A percentile compares a stretch with the other conserved stretches of the same genome.
Evolutionary conservation across 805 yeast species (phyloP).

Genomic region (Cyberlindnera bimundalis): DNA sequence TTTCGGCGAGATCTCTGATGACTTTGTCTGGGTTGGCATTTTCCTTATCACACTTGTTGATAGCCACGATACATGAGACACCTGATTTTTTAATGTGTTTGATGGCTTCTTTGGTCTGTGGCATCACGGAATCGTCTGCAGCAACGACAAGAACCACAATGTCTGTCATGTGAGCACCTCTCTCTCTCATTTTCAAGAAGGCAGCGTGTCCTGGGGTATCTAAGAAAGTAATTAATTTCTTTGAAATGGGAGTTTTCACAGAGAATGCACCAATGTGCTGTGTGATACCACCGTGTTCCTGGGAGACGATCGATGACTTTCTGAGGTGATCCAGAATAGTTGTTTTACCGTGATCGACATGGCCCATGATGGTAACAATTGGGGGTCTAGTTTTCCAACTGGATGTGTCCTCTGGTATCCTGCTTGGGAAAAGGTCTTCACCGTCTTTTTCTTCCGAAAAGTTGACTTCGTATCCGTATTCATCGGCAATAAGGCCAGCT

Average conservation of each 20-base stretch:
- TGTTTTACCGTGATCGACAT: constrained; percentile 98
- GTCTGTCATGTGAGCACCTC: constrained; percentile 95
- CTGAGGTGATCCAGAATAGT: constrained; percentile 86
- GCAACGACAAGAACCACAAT: constrained; percentile 91
- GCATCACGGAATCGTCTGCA: constrained; percentile 97
- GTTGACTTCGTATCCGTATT: constrained; percentile 67
- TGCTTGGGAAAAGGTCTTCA: constrained; percentile 54
- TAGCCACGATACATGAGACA: constrained; percentile 85
- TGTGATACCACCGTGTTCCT: constrained; percentile 95
- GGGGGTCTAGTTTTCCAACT: constrained; percentile 74
- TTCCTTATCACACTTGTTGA: constrained; percentile 86
- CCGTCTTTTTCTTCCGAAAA: constrained; percentile 26
- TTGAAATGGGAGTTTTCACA: constrained; percentile 71
- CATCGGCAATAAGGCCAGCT: constrained; percentile 84
- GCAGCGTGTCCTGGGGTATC: constrained; percentile 99
- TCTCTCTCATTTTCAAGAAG: constrained; percentile 89
- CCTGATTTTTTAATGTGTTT: constrained; percentile 83
- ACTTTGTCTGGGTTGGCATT: constrained; percentile 74
- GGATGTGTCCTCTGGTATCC: constrained; percentile 33
- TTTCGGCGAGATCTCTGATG: constrained; percentile 66
- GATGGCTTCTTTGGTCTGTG: constrained; percentile 94
- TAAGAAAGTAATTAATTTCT: constrained; percentile 77
- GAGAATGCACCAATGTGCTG: constrained; percentile 98
- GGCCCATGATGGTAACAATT: constrained; percentile 97
- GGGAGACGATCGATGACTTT: constrained; percentile 75